phyloP scores from a whole-genome alignment of 352 stramenopile genomes.

The Sclerospora graminicola region DNA sequence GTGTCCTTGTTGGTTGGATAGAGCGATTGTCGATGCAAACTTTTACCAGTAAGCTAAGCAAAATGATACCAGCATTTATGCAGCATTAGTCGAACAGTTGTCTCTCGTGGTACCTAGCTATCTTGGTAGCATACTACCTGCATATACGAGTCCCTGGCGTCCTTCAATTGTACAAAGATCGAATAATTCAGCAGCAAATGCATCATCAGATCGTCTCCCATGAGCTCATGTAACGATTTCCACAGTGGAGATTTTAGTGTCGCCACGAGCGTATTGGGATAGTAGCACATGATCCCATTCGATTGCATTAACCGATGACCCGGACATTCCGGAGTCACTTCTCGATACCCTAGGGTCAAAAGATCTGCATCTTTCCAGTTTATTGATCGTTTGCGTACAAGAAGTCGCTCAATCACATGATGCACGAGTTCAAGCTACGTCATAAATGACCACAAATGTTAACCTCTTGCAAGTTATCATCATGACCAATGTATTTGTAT shows the following conservation, averaged over 20 bases:
- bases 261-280: slow-evolving; percentile 63
- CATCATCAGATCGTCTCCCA: slow-evolving; percentile 58
- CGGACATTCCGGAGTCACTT: slow-evolving; percentile 25
- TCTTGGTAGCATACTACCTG: slow-evolving; percentile 23
- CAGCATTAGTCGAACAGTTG: background rate
- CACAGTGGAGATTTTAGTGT: slow-evolving; percentile 46
- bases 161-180: slow-evolving; percentile 34
- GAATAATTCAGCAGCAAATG: slow-evolving; percentile 58
- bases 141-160: slow-evolving; percentile 27
- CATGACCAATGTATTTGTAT: too few species aligned
- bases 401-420: slow-evolving; percentile 39
- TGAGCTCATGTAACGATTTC: slow-evolving; percentile 34
- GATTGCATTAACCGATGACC: slow-evolving; percentile 46
- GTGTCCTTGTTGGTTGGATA: background rate
- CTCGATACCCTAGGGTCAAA: slow-evolving; percentile 56
- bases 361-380: slow-evolving; percentile 47
- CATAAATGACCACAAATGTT: background rate
- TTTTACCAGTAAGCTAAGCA: slow-evolving; percentile 40
- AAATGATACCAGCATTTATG: too few species aligned
- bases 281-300: slow-evolving; percentile 60
- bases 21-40: slow-evolving; percentile 29
- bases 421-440: slow-evolving; percentile 34
- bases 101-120: background rate
- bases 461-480: background rate
- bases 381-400: slow-evolving; percentile 24